Evolutionary conservation across 768 basidiomycete genomes (phyloP).

Genomic region (Rhodotorula taiwanensis): DNA sequence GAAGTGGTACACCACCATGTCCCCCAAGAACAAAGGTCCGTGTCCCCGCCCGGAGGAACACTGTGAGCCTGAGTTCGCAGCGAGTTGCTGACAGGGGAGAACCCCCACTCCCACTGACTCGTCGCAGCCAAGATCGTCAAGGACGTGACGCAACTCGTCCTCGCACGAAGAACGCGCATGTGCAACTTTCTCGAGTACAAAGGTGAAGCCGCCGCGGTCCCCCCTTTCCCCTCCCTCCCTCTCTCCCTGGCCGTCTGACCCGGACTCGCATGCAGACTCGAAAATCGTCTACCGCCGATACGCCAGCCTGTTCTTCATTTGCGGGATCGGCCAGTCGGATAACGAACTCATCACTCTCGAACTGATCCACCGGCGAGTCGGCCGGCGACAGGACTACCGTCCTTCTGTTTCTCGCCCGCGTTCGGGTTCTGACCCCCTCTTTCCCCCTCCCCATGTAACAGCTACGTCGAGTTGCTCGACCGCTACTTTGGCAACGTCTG

Average conservation of each 20-base stretch:
- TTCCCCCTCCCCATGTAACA: not conserved
- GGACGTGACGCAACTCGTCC: slow-evolving; percentile 86
- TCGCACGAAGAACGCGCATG: slow-evolving; percentile 74
- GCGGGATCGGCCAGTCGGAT: slow-evolving; percentile 71
- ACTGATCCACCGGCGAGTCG: slow-evolving; percentile 83
- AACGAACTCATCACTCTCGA: slow-evolving; percentile 90
- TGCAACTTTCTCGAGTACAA: slow-evolving; percentile 97
- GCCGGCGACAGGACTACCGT: too few species aligned
- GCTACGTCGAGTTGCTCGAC: slow-evolving; percentile 62
- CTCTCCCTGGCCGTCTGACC: not conserved
- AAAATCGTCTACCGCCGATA: slow-evolving; percentile 93
- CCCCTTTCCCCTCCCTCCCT: not conserved
- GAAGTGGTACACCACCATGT: slow-evolving; percentile 89
- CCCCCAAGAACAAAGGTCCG: slow-evolving; percentile 52
- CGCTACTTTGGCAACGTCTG: slow-evolving; percentile 74
- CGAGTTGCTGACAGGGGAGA: too few species aligned
- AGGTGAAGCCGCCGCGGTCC: slow-evolving; percentile 55
- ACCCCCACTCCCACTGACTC: too few species aligned
- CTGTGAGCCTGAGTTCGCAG: too few species aligned
- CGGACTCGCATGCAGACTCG: slow-evolving; percentile 50
- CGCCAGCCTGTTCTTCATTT: slow-evolving; percentile 90
- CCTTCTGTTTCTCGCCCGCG: too few species aligned
- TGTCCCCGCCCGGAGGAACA: not conserved
- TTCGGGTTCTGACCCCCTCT: too few species aligned
- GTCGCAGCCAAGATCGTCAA: slow-evolving; percentile 77